Evolutionary conservation across 148 eudicot genomes (phyloP), one percentile per base, ranked within the genome.

Genomic region (Cornus kousa): DNA sequence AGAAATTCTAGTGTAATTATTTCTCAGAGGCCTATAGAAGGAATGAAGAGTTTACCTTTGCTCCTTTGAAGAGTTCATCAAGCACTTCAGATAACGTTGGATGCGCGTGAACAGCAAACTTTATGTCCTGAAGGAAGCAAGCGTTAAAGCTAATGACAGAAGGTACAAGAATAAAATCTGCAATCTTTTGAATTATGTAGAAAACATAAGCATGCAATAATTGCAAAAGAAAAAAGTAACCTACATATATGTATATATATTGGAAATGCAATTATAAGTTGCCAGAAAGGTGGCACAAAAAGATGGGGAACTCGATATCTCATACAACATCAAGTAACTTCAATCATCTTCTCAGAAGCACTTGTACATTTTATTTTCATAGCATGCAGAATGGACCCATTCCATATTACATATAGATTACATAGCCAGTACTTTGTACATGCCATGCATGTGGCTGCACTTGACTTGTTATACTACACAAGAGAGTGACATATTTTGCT

Each of bases 81-180:
- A 97, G 85, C 67, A 97, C 99, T 92, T 97, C 99, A 81, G 99
- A 97, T 83, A 97, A 78, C 31, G 99, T 97, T 80, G 99, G 99
- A 87, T 97, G 99, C 60, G 99, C 99, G 80, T 97, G 99, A 80
- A 97, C 99, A 65, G 98, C 95, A 79, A 80, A 86, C 82, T 94
- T 92, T 37, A 97, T 85, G 82, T 97, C 99, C 99, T 97, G 92
- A 66, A 88, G 37, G 75, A 71, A 70, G 69, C 55, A 64, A 72
- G 40, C 39, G 23, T 60, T 16, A 28, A 37, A 67, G 55, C n/a
- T 23, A 19, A 76, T 48, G 76, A 46, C 39, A 67, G 69, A 55
- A 78, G 59, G 24, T 24, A 43, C 24, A 77, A 9, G 14, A 53
- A 62, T 20, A 64, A 68, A 64, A 39, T 24, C 35, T 37, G 39